phyloP scores from a whole-genome alignment of 2,329 filamentous ascomycete species.

The Microascus cirrosus region DNA sequence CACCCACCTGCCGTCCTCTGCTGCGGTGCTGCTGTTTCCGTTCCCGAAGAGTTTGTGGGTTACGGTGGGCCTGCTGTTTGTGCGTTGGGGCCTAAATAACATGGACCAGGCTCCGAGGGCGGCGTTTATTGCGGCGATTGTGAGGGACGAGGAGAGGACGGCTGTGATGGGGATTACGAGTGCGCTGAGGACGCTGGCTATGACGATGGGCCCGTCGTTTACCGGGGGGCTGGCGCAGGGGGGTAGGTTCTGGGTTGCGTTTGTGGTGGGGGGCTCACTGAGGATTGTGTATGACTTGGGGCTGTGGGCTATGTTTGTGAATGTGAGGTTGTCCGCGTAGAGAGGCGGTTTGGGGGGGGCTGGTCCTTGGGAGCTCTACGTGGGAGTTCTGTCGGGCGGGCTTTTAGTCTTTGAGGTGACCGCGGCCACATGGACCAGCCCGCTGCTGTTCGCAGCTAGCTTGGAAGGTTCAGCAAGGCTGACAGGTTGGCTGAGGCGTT shows the following conservation, averaged over 20 bases:
- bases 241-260: conserved; percentile 49
- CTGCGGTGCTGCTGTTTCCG: conserved; percentile 49
- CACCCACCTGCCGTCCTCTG: conserved; percentile 50
- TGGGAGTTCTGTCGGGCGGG: background rate
- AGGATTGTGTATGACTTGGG: conserved; percentile 47
- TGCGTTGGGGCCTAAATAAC: conserved; percentile 52
- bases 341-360: background rate
- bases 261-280: conserved; percentile 41
- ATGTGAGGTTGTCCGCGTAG: conserved; percentile 32
- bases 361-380: background rate
- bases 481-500: too few relatives aligned
- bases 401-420: too few relatives aligned
- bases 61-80: conserved; percentile 42
- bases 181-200: conserved; percentile 48
- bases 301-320: conserved; percentile 47
- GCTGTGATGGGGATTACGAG: conserved; percentile 60
- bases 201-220: conserved; percentile 39
- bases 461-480: too few relatives aligned
- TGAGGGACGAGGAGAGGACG: conserved; percentile 53
- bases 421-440: too few relatives aligned
- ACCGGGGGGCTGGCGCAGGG: conserved; percentile 43
- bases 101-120: conserved; percentile 60
- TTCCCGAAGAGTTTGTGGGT: conserved; percentile 36
- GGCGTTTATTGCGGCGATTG: conserved; percentile 56
- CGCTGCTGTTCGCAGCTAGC: too few relatives aligned